phyloP scores from a whole-genome alignment of 257 asterid species.

The Rehmannia glutinosa region DNA sequence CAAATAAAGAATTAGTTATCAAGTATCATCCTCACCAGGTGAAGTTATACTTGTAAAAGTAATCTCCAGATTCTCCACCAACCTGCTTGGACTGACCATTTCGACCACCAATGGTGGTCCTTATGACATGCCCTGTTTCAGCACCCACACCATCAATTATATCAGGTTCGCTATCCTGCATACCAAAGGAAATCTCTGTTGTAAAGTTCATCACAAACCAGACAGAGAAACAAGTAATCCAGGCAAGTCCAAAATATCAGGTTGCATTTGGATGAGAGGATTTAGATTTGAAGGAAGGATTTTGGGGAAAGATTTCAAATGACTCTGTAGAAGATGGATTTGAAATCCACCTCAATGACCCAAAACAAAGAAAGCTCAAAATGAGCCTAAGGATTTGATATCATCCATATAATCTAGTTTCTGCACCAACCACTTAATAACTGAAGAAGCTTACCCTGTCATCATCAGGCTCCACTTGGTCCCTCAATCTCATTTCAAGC shows the following conservation, averaged over 20 bases:
- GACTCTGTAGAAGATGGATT: no score
- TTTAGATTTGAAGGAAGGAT: no score
- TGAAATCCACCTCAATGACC: no score
- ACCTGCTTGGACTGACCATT: constrained; percentile 96
- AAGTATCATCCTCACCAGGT: constrained; percentile 21
- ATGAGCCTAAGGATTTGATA: no score
- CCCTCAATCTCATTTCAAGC: constrained; percentile 88
- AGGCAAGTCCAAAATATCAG: not conserved
- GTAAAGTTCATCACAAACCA: constrained; percentile 11
- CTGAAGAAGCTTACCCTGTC: constrained; percentile 55
- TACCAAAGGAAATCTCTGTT: constrained; percentile 10
- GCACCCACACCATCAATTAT: constrained; percentile 93
- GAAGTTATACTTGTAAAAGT: constrained; percentile 19
- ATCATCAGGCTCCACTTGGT: constrained; percentile 70
- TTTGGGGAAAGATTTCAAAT: no score
- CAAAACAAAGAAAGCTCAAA: no score
- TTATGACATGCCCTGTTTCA: constrained; percentile 86
- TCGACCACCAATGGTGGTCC: constrained; percentile 86
- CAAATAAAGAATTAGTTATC: constrained; percentile 21
- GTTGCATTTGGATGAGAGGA: no score
- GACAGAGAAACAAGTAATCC: not conserved
- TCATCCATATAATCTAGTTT: not conserved
- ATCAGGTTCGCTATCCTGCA: constrained; percentile 97
- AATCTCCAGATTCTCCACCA: constrained; percentile 18
- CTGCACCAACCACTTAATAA: not conserved